Percentiles rank a stretch among this genome's conserved stretches.
phyloP scores from a whole-genome alignment of 2,329 filamentous ascomycete genomes.

The Pochonia chlamydosporia region DNA sequence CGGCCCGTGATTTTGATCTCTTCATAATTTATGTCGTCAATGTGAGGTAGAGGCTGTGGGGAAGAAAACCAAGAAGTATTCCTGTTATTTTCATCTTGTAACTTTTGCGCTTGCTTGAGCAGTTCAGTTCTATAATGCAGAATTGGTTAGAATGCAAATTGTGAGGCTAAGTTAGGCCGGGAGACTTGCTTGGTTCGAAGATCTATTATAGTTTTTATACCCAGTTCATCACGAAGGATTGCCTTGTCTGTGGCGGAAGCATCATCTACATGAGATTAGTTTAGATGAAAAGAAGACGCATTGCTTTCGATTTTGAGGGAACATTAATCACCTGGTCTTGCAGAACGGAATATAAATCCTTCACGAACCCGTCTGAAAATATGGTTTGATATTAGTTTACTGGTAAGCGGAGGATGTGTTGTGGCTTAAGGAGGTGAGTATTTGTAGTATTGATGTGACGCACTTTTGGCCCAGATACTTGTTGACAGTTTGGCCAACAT shows the following conservation, averaged over 20 bases:
- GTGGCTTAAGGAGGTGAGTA: background rate
- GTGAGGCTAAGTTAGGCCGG: background rate
- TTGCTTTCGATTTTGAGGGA: background rate
- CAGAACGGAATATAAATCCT: conserved; percentile 63
- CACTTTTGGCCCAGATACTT: conserved; percentile 49
- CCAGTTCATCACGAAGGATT: conserved; percentile 51
- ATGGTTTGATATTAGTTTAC: background rate
- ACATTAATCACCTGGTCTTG: conserved; percentile 45
- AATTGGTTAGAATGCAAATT: background rate
- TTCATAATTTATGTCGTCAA: conserved; percentile 57
- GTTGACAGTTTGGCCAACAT: conserved; percentile 67
- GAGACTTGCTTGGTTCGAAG: conserved; percentile 64
- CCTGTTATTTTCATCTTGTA: conserved; percentile 37
- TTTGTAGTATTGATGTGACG: background rate
- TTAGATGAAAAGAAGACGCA: background rate
- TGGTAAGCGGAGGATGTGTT: background rate
- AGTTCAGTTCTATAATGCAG: conserved; percentile 59
- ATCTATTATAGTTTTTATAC: conserved; percentile 70
- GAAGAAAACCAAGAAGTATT: conserved; percentile 40
- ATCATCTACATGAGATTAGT: conserved; percentile 48
- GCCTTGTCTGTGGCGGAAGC: conserved; percentile 60
- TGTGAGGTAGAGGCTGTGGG: conserved; percentile 50
- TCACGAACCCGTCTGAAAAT: conserved; percentile 40
- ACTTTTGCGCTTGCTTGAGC: conserved; percentile 59
- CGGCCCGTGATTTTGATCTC: conserved; percentile 70